These are phyloP conservation scores for Aspergillus nidulans DNA, from an alignment of 495 filamentous ascomycete genomes.

Conservation along the genomic window DNA sequence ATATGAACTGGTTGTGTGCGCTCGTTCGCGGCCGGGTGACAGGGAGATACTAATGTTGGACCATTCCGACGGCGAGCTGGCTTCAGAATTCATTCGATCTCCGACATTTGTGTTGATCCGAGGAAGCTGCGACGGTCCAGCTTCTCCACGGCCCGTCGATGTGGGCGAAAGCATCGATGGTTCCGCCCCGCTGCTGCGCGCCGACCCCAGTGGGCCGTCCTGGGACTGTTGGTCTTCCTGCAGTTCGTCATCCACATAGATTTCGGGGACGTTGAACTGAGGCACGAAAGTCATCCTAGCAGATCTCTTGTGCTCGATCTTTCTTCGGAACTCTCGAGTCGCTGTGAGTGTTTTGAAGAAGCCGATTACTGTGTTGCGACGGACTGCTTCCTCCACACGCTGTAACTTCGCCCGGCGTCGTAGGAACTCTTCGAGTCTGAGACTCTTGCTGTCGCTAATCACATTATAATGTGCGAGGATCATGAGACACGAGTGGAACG, in stretches of 20 bases:
- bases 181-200: slow-evolving; percentile 1
- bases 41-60: slow-evolving; percentile 41
- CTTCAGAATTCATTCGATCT: slow-evolving; percentile 25
- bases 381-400: slow-evolving; percentile 93
- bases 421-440: slow-evolving; percentile 90
- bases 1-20: slow-evolving; percentile 26
- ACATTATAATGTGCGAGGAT: slow-evolving; percentile 98
- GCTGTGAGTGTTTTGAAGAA: slow-evolving; percentile 98
- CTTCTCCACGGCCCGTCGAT: slow-evolving; percentile 27
- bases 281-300: slow-evolving; percentile 73
- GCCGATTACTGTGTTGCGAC: slow-evolving; percentile 78
- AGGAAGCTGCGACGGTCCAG: slow-evolving; percentile 30
- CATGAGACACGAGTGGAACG: slow-evolving; percentile 92
- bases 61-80: slow-evolving; percentile 42
- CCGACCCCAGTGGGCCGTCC: slow-evolving; percentile 13
- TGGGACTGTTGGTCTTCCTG: slow-evolving; percentile 28
- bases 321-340: slow-evolving; percentile 73
- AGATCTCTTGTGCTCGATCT: slow-evolving; percentile 60
- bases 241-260: slow-evolving; percentile 74
- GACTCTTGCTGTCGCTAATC: slow-evolving; percentile 94
- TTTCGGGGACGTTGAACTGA: slow-evolving; percentile 82
- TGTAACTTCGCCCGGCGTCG: slow-evolving; percentile 85
- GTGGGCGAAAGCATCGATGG: slow-evolving; percentile 35
- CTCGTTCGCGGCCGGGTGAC: slow-evolving; percentile 30
- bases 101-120: slow-evolving; percentile 39